Percentiles rank a stretch among this genome's conserved stretches.
phyloP scores from a whole-genome alignment of 2,329 filamentous ascomycete species.

The Spiromastix sp. region DNA sequence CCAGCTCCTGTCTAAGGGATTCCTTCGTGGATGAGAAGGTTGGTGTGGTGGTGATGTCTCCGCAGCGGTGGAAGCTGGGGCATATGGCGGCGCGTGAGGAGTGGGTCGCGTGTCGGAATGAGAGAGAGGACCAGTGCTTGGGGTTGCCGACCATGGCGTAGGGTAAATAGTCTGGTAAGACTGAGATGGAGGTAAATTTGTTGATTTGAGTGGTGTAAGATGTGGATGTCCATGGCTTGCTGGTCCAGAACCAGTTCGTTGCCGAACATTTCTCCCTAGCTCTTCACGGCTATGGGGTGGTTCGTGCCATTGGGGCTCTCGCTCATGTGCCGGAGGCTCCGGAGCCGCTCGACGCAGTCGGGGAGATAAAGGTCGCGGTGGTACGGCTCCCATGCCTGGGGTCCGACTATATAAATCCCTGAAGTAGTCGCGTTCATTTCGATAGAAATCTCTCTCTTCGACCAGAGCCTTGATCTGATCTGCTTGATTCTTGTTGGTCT shows the following conservation, averaged over 20 bases:
- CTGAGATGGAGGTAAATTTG: no score
- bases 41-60: background rate
- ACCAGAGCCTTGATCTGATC: constrained; percentile 25
- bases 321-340: constrained; percentile 1
- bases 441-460: constrained; percentile 30
- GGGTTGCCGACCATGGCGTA: background rate
- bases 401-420: constrained; percentile 18
- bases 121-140: background rate
- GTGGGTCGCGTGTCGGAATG: background rate
- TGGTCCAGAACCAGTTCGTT: constrained; percentile 6
- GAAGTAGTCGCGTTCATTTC: constrained; percentile 30
- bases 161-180: background rate
- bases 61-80: background rate
- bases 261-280: constrained; percentile 8
- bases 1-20: constrained; percentile 4
- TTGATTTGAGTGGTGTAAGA: constrained; percentile 1
- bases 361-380: constrained; percentile 10
- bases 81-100: no score
- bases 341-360: constrained; percentile 2
- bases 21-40: background rate
- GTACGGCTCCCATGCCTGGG: constrained; percentile 6
- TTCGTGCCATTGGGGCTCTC: background rate
- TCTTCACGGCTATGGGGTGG: constrained; percentile 5
- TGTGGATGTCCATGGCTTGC: constrained; percentile 4
- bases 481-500: constrained; percentile 23